phyloP scores from a whole-genome alignment of 1,139 yeast species.

The Yarrowia galli region DNA sequence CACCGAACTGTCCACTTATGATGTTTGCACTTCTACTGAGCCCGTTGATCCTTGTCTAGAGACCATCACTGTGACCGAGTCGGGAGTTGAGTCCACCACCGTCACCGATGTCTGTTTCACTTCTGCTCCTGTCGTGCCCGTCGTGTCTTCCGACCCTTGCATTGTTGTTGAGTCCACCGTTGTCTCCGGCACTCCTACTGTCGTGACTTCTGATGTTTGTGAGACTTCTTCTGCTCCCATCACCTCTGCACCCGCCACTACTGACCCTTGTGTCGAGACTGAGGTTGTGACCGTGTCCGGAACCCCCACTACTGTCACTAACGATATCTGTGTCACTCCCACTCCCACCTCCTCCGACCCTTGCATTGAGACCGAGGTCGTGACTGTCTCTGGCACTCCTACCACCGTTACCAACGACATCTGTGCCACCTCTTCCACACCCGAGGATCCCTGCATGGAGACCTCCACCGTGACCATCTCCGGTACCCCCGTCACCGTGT shows the following conservation, averaged over 20 bases:
- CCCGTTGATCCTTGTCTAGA: not conserved
- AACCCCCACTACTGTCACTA: not conserved
- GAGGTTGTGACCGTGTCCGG: not conserved
- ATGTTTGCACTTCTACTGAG: no score
- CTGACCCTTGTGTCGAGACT: not conserved
- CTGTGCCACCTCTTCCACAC: not conserved
- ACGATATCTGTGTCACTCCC: not conserved
- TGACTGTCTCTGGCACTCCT: not conserved
- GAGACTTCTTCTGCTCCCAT: not conserved
- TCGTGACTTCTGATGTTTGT: not conserved
- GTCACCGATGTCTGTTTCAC: not conserved
- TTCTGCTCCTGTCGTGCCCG: not conserved
- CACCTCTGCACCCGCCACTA: not conserved
- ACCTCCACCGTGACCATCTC: not conserved
- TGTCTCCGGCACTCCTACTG: not conserved
- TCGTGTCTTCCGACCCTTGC: not conserved
- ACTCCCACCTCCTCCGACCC: not conserved
- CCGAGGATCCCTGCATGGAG: not conserved
- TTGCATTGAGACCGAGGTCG: not conserved
- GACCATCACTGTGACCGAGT: not conserved
- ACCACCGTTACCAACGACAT: not conserved
- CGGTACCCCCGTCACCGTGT: slow-evolving; percentile 10
- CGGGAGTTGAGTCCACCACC: not conserved
- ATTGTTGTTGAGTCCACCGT: not conserved
- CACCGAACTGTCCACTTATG: no score